Evolutionary conservation across 2,329 filamentous ascomycete genomes (phyloP).

Genomic region (Botryotinia calthae): DNA sequence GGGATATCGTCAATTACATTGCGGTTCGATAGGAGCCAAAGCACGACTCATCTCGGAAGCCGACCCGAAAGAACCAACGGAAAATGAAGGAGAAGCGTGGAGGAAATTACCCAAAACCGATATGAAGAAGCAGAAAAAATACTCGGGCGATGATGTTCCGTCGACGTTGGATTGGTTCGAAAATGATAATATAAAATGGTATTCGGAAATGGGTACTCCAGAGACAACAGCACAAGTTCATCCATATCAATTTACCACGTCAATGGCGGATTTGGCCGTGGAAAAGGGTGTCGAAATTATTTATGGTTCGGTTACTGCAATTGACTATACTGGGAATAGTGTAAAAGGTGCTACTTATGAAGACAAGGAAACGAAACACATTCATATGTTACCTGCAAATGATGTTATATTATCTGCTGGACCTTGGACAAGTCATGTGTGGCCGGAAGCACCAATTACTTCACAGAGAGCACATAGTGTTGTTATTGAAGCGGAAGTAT

Average conservation of each 20-base stretch:
- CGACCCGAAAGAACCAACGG: not conserved
- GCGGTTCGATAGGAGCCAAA: slow-evolving; percentile 50
- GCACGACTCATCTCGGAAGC: slow-evolving; percentile 26
- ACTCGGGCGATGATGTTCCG: slow-evolving; percentile 62
- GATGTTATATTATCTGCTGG: slow-evolving; percentile 45
- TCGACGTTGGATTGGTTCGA: slow-evolving; percentile 83
- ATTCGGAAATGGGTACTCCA: slow-evolving; percentile 80
- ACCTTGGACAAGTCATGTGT: slow-evolving; percentile 60
- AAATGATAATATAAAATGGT: slow-evolving; percentile 61
- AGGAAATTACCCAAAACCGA: slow-evolving; percentile 62
- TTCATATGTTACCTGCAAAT: slow-evolving; percentile 53
- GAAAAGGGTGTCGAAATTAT: slow-evolving; percentile 67
- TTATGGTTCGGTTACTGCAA: slow-evolving; percentile 65
- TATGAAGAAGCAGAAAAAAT: slow-evolving; percentile 42
- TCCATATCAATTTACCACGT: slow-evolving; percentile 83
- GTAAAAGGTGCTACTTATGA: slow-evolving; percentile 67
- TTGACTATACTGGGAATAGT: slow-evolving; percentile 58
- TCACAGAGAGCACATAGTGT: slow-evolving; percentile 64
- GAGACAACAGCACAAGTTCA: slow-evolving; percentile 90
- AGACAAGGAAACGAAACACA: slow-evolving; percentile 49
- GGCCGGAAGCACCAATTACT: slow-evolving; percentile 57
- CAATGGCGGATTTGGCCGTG: slow-evolving; percentile 73
- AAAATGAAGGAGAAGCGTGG: slow-evolving; percentile 43
- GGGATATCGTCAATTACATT: slow-evolving; percentile 81
- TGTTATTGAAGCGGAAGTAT: slow-evolving; percentile 62